phyloP scores from a whole-genome alignment of 495 filamentous ascomycete species.

The Podospora sp. region DNA sequence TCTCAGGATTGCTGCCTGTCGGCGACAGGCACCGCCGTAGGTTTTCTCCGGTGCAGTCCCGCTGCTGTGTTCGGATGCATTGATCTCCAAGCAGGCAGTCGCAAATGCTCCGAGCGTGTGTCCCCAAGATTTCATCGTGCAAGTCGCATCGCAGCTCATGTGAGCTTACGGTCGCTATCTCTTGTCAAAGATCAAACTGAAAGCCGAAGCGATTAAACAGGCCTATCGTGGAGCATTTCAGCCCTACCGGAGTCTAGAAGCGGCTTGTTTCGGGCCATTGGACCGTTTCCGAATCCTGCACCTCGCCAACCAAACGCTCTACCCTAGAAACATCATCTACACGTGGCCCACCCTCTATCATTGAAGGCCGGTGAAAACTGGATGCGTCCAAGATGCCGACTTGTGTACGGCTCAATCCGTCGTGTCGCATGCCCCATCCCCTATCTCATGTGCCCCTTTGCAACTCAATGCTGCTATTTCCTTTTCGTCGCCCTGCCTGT shows the following conservation, averaged over 20 bases:
- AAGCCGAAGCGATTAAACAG: neutral
- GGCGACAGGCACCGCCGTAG: no score
- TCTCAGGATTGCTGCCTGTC: no score
- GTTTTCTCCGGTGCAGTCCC: no score
- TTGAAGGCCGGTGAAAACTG: neutral
- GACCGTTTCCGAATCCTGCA: constrained; percentile 9
- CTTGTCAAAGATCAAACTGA: no score
- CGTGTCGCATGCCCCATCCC: neutral
- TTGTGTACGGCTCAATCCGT: neutral
- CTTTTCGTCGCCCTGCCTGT: constrained; percentile 52
- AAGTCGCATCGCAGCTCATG: neutral
- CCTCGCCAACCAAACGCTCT: neutral
- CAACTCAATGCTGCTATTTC: constrained; percentile 34
- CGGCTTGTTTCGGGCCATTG: constrained; percentile 15
- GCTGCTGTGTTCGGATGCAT: no score
- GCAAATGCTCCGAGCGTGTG: no score
- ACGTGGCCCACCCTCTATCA: neutral
- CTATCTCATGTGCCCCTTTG: neutral
- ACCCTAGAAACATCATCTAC: neutral
- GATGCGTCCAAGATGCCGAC: neutral
- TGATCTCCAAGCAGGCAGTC: no score
- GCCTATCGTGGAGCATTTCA: constrained; percentile 9
- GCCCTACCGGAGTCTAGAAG: constrained; percentile 11
- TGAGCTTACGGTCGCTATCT: no score
- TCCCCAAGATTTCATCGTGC: neutral